Conservation (phyloP, 2,329 filamentous ascomycete genomes). For the Fusarium palustre region DNA sequence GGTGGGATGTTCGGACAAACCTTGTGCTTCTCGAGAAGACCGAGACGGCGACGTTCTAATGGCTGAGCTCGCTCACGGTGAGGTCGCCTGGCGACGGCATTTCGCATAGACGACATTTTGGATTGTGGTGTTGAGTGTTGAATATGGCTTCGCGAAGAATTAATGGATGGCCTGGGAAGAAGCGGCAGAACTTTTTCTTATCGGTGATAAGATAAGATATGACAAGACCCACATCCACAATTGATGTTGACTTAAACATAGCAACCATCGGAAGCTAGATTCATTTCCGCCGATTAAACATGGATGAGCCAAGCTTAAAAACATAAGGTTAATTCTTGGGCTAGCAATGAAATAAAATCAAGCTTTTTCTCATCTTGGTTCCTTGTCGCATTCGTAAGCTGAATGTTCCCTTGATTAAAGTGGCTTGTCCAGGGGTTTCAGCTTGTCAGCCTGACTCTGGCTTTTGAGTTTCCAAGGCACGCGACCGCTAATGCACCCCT, state of each 20-base stretch:
- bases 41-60: conserved; percentile 83
- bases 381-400: not conserved
- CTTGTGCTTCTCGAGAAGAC: conserved; percentile 96
- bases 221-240: conserved; percentile 16
- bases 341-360: not conserved
- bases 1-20: conserved; percentile 53
- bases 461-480: conserved; percentile 8
- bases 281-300: conserved; percentile 2
- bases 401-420: not conserved
- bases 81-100: conserved; percentile 80
- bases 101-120: conserved; percentile 69
- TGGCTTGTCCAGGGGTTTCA: conserved; percentile 27
- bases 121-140: not conserved
- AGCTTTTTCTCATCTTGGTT: conserved; percentile 8
- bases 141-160: conserved; percentile 17
- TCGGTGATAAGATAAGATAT: conserved; percentile 5
- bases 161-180: conserved; percentile 8
- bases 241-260: conserved; percentile 22
- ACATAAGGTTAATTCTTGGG: not conserved
- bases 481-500: conserved; percentile 21
- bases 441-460: conserved; percentile 3
- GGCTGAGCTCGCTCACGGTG: conserved; percentile 93
- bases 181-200: conserved; percentile 53
- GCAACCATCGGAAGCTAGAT: conserved; percentile 18
- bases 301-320: not conserved